Conservation (phyloP, 176 grass and related monocot species). For the Triticum dicoccoides region DNA sequence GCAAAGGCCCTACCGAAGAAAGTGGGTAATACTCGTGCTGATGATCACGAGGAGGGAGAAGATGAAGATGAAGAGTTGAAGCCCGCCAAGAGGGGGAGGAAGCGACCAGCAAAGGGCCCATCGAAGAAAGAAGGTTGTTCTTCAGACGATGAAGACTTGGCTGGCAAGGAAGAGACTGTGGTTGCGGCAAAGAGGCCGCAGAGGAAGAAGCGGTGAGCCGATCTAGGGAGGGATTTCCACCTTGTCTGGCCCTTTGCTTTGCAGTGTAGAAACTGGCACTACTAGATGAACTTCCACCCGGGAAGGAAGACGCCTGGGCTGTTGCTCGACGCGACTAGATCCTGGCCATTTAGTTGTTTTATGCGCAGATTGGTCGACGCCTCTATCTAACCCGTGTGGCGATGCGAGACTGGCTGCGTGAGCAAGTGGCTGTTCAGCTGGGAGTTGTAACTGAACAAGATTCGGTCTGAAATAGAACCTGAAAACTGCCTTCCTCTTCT, state of each 20-base stretch:
- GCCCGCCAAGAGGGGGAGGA: slow-evolving; percentile 8
- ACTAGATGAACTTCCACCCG: neutral
- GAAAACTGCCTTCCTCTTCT: too few species aligned
- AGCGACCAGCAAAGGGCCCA: neutral
- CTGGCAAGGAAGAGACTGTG: neutral
- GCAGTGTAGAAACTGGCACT: neutral
- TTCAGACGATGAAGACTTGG: too few species aligned
- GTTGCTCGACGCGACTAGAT: neutral
- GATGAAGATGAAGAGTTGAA: neutral
- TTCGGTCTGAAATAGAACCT: too few species aligned
- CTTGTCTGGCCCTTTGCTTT: neutral
- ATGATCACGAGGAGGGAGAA: neutral
- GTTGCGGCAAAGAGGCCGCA: neutral
- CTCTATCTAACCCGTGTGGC: neutral
- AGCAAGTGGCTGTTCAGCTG: too few species aligned
- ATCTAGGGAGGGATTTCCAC: neutral
- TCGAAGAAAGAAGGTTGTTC: too few species aligned
- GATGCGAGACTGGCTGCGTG: neutral
- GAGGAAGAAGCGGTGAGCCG: neutral
- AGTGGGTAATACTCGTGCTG: neutral
- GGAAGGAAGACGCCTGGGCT: neutral
- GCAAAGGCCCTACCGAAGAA: neutral
- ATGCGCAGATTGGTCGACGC: neutral
- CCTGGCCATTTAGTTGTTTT: neutral
- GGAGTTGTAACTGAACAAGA: too few species aligned